Evolutionary conservation across 805 yeast species (phyloP).

Genomic region (Jamesozyma spencerorum): DNA sequence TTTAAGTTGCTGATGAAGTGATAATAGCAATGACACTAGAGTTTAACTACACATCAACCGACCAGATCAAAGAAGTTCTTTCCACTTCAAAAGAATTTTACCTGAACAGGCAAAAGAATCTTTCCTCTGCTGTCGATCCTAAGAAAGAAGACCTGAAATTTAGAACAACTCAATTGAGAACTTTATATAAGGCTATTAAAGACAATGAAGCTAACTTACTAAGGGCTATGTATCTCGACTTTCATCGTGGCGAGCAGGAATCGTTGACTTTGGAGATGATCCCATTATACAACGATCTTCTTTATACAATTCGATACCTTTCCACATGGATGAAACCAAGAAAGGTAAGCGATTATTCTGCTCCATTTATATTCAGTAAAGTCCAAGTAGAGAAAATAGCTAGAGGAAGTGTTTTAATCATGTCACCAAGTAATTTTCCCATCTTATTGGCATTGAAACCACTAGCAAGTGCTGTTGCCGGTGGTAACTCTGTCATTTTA

Average conservation of each 20-base stretch:
- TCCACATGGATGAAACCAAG: constrained; percentile 53
- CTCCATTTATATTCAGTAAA: constrained; percentile 32
- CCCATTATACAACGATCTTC: constrained; percentile 44
- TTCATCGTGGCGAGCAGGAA: constrained; percentile 57
- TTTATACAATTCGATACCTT: constrained; percentile 49
- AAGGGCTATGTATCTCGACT: constrained; percentile 55
- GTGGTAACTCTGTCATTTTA: constrained; percentile 71
- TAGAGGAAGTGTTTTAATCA: constrained; percentile 60
- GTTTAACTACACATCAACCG: constrained; percentile 10
- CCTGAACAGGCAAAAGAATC: constrained; percentile 2
- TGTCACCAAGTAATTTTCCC: constrained; percentile 40
- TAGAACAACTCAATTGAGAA: constrained; percentile 56
- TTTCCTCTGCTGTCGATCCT: constrained; percentile 11
- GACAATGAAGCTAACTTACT: constrained; percentile 48
- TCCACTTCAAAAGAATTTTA: constrained; percentile 10
- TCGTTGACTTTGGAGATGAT: constrained; percentile 50
- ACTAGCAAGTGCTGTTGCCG: constrained; percentile 70
- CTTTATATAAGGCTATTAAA: constrained; percentile 52
- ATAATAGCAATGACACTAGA: background rate
- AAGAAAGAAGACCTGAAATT: constrained; percentile 19
- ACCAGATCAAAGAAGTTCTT: constrained; percentile 12
- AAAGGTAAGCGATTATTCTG: constrained; percentile 25
- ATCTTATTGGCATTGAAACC: constrained; percentile 54
- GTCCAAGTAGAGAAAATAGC: constrained; percentile 34
- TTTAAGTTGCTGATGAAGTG: too few relatives aligned